phyloP scores from a whole-genome alignment of 2,329 filamentous ascomycete genomes.

The Stagonosporopsis vannaccii region DNA sequence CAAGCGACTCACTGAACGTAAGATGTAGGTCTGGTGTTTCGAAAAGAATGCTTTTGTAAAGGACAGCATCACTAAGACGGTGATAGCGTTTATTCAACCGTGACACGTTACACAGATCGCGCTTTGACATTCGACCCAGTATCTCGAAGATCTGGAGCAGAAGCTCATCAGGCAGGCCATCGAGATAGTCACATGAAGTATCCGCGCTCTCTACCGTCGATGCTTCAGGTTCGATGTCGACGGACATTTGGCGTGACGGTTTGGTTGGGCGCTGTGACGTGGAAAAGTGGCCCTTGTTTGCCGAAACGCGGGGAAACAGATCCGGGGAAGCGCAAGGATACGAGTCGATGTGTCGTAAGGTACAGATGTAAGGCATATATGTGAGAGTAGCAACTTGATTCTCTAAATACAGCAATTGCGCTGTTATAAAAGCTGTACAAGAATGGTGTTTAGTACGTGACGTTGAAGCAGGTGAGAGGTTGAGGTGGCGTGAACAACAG shows the following conservation, averaged over 20 bases:
- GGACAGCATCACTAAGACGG: slow-evolving; percentile 39
- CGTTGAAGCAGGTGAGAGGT: neutral
- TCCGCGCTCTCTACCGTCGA: slow-evolving; percentile 1
- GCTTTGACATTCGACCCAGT: slow-evolving; percentile 34
- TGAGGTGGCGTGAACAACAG: slow-evolving; percentile 18
- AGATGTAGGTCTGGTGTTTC: slow-evolving; percentile 42
- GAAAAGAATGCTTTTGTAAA: slow-evolving; percentile 44
- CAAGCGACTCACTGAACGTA: slow-evolving; percentile 43
- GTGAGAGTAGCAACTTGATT: neutral
- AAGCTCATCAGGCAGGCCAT: slow-evolving; percentile 39
- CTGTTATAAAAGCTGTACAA: neutral
- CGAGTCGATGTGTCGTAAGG: slow-evolving; percentile 24
- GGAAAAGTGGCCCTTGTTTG: slow-evolving; percentile 14
- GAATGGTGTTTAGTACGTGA: slow-evolving; percentile 1
- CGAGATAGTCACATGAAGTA: slow-evolving; percentile 12
- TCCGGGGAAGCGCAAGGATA: slow-evolving; percentile 21
- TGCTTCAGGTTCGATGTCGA: slow-evolving; percentile 9
- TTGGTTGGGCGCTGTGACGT: slow-evolving; percentile 7
- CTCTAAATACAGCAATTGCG: neutral
- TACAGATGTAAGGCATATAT: slow-evolving; percentile 4
- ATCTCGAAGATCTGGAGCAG: slow-evolving; percentile 41
- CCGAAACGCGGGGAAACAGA: slow-evolving; percentile 18
- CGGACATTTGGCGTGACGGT: slow-evolving; percentile 7
- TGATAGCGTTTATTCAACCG: slow-evolving; percentile 41
- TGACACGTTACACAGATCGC: slow-evolving; percentile 39